phyloP scores from a whole-genome alignment of 441 rosid species.

The Manihot esculenta region DNA sequence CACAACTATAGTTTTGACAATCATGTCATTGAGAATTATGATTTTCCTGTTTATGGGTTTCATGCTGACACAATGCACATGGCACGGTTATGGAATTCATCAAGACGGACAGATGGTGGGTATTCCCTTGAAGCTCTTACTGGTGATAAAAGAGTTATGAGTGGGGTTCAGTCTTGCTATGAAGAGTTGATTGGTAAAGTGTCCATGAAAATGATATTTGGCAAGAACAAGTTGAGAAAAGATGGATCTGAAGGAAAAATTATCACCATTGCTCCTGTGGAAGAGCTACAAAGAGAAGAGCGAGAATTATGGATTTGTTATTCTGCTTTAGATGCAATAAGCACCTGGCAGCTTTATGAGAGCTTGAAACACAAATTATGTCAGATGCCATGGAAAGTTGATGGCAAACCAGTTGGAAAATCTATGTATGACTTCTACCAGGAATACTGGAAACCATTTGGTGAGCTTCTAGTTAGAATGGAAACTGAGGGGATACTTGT shows the following conservation, averaged over 20 bases:
- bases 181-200: constrained; percentile 72
- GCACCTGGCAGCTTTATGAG: constrained; percentile 81
- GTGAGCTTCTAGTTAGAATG: constrained; percentile 83
- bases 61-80: constrained; percentile 98
- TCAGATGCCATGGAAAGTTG: constrained; percentile 54
- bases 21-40: constrained; percentile 80
- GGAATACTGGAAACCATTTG: constrained; percentile 84
- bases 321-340: constrained; percentile 91
- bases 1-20: constrained; percentile 96
- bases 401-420: constrained; percentile 49
- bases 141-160: constrained; percentile 58
- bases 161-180: constrained; percentile 36
- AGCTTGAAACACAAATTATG: constrained; percentile 62
- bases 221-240: constrained; percentile 76
- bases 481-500: constrained; percentile 93
- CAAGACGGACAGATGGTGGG: constrained; percentile 75
- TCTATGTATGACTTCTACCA: constrained; percentile 75
- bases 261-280: constrained; percentile 68
- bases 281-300: constrained; percentile 78
- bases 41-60: constrained; percentile 77
- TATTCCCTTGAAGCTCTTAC: constrained; percentile 98
- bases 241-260: constrained; percentile 93
- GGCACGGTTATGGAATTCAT: constrained; percentile 96
- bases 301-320: constrained; percentile 80
- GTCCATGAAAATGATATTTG: constrained; percentile 89